Base-by-base conservation (phyloP, 192 early-diverging fungal genomes). In the Coemansia sp. region DNA sequence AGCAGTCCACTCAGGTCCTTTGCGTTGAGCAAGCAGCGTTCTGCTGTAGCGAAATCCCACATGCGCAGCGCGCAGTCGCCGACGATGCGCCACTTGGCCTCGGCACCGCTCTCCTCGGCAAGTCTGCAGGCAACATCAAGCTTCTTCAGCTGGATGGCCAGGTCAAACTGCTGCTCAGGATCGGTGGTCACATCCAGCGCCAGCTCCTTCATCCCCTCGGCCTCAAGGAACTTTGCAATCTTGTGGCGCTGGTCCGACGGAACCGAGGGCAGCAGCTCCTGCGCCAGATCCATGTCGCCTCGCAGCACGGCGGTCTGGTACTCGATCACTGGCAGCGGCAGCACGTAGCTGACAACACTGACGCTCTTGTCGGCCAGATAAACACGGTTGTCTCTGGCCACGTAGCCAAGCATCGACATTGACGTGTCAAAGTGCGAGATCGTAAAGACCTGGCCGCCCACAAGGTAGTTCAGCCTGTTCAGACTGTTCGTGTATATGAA, bases 221-320 rank as follows among this genome's bases (percentile, higher is more conserved):
- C 88, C 69, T 98, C 97, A 61, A 99, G 85, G 87, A 99, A 99
- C 44, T 95, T 81, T 19, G 98, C 98, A 68, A 99, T 89, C 51
- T 91, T 87, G 74, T 93, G 93, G 32, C 92, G 85, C 77, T 99
- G 96, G 69, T 94, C 92, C 5, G 81, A 68, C 50, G 97, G 92
- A 6, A 99, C 87, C n/a, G 83, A 86, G 8, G 96, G 93, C 62
- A 99, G 83, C 60, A 98, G 68, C 40, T 81, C 70, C 17, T 85
- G 88, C 16, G 98, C 98, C 16, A 87, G 70, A 16, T 89, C 94
- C 63, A 95, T 72, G 76, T 99, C 98, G 16, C 94, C 97, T 45
- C 96, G 92, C 49, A 99, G 85, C 61, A 98, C 87, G 7, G 96
- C 96, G 5, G 96, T 98, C 79, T 99, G 98, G 81, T 99, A 99